Evolutionary conservation across 768 basidiomycete species (phyloP), one percentile per base, ranked within the genome.

Genomic region (Nidula microcarpa): DNA sequence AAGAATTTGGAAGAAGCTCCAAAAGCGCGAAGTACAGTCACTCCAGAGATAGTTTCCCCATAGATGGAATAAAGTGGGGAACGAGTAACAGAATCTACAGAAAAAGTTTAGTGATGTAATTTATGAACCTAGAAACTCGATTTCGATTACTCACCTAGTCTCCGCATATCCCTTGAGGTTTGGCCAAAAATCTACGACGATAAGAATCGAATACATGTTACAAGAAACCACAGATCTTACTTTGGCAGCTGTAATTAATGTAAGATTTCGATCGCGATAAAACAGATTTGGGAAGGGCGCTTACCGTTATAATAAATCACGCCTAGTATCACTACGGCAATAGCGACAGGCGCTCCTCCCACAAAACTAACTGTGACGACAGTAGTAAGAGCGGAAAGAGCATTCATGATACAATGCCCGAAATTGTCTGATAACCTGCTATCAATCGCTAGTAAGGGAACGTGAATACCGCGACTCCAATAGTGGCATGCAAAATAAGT

Each of bases 361-460:
- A 95, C 83, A 45, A 85, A 65, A 55, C 86, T 87, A 58, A 95
- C 79, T 9, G 89, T 87, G 41, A 86, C 59, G 32, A 94, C 70
- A 1, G 89, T 93, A 0, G 89, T 89, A 30, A 30, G 23, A 6
- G 85, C 83, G 33, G 85, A 86, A n/a, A 94, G 68, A 17, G 71
- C 81, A 62, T 87, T 87, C 46, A 86, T 79, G 39, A 88, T 67
- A 61, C 87, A 91, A 48, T 87, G 81, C 4, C 90, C 90, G 68
- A 94, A 91, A 68, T 92, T 86, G 62, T 96, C 91, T 1, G 93
- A 81, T 56, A 93, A 78, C 49, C 65, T 82, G 58, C 90, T 92
- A 63, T 95, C 93, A 47, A 95, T 83, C 23, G 87, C 91, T 86
- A 60, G 23, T 30, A 30, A 37, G 13, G 47, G 37, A 45, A 32